Evolutionary conservation across 1,284 basidiomycete genomes (phyloP).

Genomic region (Moesziomyces globuligerus): DNA sequence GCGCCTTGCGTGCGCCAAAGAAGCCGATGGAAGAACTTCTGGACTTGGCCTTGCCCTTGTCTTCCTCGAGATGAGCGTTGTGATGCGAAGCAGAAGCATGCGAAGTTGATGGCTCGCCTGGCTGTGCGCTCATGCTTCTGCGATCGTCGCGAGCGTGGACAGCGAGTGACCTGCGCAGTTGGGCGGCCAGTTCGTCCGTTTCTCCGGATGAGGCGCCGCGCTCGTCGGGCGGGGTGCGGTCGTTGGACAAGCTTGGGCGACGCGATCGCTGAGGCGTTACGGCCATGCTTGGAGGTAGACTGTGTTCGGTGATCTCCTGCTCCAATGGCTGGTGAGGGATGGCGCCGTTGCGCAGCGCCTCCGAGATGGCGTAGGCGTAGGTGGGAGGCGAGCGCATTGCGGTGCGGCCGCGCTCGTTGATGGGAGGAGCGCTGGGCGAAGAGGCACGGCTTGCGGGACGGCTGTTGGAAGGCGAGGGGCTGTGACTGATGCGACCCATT

Average conservation of each 20-base stretch:
- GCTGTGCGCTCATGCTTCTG: conserved; percentile 34
- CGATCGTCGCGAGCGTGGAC: conserved; percentile 24
- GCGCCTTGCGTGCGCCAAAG: conserved; percentile 40
- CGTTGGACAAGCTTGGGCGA: conserved; percentile 22
- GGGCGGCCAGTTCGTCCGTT: conserved; percentile 32
- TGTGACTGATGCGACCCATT: conserved; percentile 49
- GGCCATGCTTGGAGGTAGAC: conserved; percentile 28
- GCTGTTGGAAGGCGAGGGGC: conserved; percentile 44
- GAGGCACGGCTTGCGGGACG: conserved; percentile 31
- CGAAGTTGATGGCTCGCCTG: conserved; percentile 10
- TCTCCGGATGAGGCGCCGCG: conserved; percentile 3
- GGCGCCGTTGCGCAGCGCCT: conserved; percentile 19
- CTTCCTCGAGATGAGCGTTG: conserved; percentile 14
- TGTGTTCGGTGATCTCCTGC: conserved; percentile 33
- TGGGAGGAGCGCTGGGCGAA: conserved; percentile 31
- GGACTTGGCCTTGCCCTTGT: conserved; percentile 34
- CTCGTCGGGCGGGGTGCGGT: conserved; percentile 19
- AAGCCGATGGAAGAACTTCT: conserved; percentile 47
- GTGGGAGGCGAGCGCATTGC: conserved; percentile 34
- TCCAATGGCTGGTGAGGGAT: conserved; percentile 6
- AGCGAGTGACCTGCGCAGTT: conserved; percentile 32
- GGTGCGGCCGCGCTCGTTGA: conserved; percentile 33
- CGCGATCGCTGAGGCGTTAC: conserved; percentile 43
- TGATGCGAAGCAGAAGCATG: conserved; percentile 3
- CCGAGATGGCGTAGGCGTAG: conserved; percentile 37